Evolutionary conservation across 2,329 filamentous ascomycete genomes (phyloP), one percentile per base, ranked within the genome.

Genomic region (Verticillium dahliae): DNA sequence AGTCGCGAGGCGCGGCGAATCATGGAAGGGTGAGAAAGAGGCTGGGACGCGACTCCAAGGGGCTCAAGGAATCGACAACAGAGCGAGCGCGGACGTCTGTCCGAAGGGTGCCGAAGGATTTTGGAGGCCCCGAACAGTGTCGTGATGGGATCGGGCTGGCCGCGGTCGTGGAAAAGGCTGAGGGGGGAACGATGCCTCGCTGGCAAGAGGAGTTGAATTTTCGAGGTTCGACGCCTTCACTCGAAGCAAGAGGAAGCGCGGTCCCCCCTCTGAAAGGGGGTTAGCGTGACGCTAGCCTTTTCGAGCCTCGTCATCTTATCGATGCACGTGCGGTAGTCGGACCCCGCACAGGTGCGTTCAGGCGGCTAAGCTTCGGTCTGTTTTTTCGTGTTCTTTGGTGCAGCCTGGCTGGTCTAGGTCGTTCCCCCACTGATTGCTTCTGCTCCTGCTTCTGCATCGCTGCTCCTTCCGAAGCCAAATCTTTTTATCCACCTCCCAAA

Each of bases 171-270:
- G 27, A 27, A 22, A 22, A 18, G 22, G 54, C 7, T 56, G 33
- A 9, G 54, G 33, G 27, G 33, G 33, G 34, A 56, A 27, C 54
- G 54, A 34, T 56, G 27, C 27, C 27, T 56, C 54, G 27, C 27
- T 56, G 54, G 14, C 27, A 56, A 31, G 45, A 41, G 56, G 63
- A 64, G 65, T 66, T 64, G 60, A 61, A 58, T 64, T 77, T 77
- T 78, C 75, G 71, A 77, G 72, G 75, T 77, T 71, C 70, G 73
- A 62, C 61, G 60, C 59, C 63, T 61, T 59, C 58, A 50, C 62
- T 61, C 59, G 59, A 60, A 75, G 72, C 71, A 69, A 68, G 61
- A 58, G 70, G 70, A 74, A 72, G 69, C 69, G 71, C 69, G 67
- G 69, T 54, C 69, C 67, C 68, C 18, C 68, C 33, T 58, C 72